These are phyloP conservation scores for Skeletonema costatum DNA, from an alignment of 108 stramenopile species.

Conservation along the genomic window DNA sequence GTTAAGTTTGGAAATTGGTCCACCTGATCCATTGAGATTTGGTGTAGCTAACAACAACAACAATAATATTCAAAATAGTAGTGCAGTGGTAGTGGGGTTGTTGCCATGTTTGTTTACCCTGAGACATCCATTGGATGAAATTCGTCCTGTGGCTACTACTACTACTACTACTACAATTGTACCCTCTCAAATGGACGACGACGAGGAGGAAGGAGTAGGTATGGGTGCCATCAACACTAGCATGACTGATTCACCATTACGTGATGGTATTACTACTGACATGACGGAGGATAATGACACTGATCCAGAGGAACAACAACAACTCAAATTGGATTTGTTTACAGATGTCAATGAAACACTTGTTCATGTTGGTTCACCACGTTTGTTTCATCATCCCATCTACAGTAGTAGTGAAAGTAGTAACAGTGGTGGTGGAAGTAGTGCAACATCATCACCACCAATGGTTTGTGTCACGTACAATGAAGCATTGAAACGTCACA, in stretches of 20 bases:
- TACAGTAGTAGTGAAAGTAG: too few relatives aligned
- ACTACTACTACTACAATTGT: constrained; percentile 2
- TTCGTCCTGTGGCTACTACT: constrained; percentile 53
- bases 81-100: not conserved
- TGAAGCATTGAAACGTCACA: constrained; percentile 14
- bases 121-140: constrained; percentile 77
- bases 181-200: not conserved
- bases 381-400: constrained; percentile 25
- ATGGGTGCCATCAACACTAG: not conserved
- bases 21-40: not conserved
- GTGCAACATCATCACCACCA: not conserved
- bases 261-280: not conserved
- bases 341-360: constrained; percentile 67
- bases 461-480: constrained; percentile 52
- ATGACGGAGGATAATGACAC: not conserved
- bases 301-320: not conserved
- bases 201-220: not conserved
- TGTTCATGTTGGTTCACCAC: constrained; percentile 54
- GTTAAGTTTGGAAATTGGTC: not conserved
- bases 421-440: not conserved
- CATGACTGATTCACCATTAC: not conserved
- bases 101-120: constrained; percentile 78
- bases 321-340: constrained; percentile 7
- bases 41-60: not conserved
- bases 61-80: not conserved